Percentiles rank a stretch among this genome's conserved stretches.
Conservation (phyloP, 306 rosid species). For the Glycine tomentella region DNA sequence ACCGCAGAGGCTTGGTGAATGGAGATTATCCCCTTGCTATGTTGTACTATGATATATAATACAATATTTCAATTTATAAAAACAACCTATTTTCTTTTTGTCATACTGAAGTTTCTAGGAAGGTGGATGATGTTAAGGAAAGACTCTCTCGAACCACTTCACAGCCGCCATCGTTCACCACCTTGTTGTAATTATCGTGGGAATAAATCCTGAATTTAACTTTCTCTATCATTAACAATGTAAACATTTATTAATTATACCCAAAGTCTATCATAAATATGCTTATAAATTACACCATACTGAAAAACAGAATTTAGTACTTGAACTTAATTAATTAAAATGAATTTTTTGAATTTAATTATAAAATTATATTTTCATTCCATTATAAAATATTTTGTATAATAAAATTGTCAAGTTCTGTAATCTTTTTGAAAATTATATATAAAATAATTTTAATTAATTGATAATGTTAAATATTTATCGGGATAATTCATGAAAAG, state of each 20-base stretch:
- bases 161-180: conserved; percentile 35
- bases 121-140: not conserved
- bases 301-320: not conserved
- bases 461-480: not conserved
- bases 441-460: too few relatives aligned
- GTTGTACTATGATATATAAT: too few relatives aligned
- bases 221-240: not conserved
- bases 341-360: not conserved
- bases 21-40: not conserved
- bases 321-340: not conserved
- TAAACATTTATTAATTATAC: too few relatives aligned
- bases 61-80: not conserved
- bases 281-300: not conserved
- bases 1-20: not conserved
- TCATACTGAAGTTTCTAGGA: conserved; percentile 43
- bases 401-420: not conserved
- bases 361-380: too few relatives aligned
- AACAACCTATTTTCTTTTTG: not conserved
- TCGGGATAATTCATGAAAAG: not conserved
- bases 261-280: too few relatives aligned
- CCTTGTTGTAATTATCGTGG: not conserved
- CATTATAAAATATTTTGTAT: not conserved
- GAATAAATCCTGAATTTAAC: not conserved
- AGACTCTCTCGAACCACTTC: not conserved
- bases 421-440: not conserved